Evolutionary conservation across 78 protist species (phyloP).

Genomic region (Dictyostelium firmibasis): DNA sequence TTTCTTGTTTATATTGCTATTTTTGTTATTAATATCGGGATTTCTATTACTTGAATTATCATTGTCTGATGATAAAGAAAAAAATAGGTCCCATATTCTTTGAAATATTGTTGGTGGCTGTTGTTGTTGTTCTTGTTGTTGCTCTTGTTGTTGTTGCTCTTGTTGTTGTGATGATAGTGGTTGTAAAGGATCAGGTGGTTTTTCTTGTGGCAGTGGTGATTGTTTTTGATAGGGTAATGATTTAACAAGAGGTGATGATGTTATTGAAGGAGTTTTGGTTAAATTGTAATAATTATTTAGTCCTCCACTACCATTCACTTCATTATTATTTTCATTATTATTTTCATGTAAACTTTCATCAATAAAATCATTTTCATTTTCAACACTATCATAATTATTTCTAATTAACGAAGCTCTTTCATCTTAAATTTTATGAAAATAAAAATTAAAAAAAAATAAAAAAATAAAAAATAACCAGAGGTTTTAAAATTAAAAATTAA

Average conservation of each 20-base stretch:
- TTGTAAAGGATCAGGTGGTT: neutral
- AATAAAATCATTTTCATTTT: neutral
- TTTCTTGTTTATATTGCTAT: neutral
- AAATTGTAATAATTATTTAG: neutral
- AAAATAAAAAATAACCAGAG: too few relatives aligned
- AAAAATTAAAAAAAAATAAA: too few relatives aligned
- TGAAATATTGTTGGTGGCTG: neutral
- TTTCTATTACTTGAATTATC: neutral
- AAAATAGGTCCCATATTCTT: neutral
- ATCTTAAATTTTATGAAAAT: neutral
- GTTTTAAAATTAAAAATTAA: too few relatives aligned
- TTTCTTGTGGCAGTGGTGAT: neutral
- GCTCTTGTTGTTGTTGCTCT: neutral
- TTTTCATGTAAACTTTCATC: neutral
- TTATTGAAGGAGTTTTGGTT: neutral
- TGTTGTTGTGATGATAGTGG: neutral
- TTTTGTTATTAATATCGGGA: neutral
- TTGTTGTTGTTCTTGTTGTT: neutral
- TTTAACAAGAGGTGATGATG: neutral
- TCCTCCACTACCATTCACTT: neutral
- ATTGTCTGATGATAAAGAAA: neutral
- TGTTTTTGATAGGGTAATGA: neutral
- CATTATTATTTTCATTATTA: neutral
- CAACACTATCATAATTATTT: neutral
- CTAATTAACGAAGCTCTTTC: neutral